Conservation (phyloP, 2,329 filamentous ascomycete genomes). For the Fusarium globosum region DNA sequence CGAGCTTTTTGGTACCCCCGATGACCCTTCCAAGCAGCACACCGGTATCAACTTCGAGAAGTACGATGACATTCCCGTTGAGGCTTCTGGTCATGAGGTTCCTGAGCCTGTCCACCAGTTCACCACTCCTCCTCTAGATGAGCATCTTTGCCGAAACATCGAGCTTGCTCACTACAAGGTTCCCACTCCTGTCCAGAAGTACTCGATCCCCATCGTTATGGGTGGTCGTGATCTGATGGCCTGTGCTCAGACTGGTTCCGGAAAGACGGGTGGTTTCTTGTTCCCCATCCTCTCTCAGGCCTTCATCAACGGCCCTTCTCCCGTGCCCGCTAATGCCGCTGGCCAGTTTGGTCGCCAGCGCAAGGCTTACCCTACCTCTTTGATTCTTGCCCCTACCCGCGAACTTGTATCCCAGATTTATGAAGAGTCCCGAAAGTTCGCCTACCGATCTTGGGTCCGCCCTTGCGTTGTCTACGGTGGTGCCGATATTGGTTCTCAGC, state of each 20-base stretch:
- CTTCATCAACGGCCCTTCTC: conserved; percentile 86
- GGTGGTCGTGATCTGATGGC: conserved; percentile 98
- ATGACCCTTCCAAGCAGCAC: conserved; percentile 94
- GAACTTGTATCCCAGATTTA: conserved; percentile 99
- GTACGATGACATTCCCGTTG: conserved; percentile 99
- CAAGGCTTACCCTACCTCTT: conserved; percentile 95
- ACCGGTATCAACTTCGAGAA: conserved; percentile 99
- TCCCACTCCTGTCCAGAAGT: conserved; percentile 98
- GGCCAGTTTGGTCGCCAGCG: conserved; percentile 90
- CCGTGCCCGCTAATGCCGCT: conserved; percentile 70
- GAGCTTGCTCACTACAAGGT: conserved; percentile 93
- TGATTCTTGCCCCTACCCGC: conserved; percentile 96
- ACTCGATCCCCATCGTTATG: conserved; percentile 99
- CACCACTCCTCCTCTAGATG: conserved; percentile 93
- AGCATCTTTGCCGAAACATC: conserved; percentile 94
- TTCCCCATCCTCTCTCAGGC: conserved; percentile 99
- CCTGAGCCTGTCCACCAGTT: conserved; percentile 92
- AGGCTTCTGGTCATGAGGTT: conserved; percentile 93
- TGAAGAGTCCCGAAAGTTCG: conserved; percentile 97
- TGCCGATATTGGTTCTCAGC: conserved; percentile 97
- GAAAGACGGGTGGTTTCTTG: conserved; percentile 99
- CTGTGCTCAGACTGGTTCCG: conserved; percentile 99
- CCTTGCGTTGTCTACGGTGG: conserved; percentile 99
- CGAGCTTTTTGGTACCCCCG: conserved; percentile 90
- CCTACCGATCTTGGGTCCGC: conserved; percentile 98